Evolutionary conservation across 2,329 filamentous ascomycete genomes (phyloP).

Genomic region (Colletotrichum neosansevieriae): DNA sequence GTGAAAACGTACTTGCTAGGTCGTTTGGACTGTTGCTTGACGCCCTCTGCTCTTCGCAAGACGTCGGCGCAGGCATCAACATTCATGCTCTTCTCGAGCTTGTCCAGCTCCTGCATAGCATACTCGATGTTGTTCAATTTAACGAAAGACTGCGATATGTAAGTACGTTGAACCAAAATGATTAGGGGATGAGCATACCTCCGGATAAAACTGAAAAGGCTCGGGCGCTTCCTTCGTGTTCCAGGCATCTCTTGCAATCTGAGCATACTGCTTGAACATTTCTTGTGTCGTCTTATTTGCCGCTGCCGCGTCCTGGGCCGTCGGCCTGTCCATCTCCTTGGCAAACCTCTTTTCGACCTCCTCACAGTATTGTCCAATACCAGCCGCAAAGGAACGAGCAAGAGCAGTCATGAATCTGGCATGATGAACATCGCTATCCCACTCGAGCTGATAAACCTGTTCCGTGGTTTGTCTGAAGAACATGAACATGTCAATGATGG

Average conservation of each 20-base stretch:
- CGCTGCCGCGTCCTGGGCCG: constrained; percentile 86
- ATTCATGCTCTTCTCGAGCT: constrained; percentile 88
- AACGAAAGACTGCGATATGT: constrained; percentile 79
- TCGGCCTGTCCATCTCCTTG: constrained; percentile 92
- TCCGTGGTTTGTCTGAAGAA: constrained; percentile 94
- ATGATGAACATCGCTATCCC: constrained; percentile 93
- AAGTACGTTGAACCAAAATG: neutral
- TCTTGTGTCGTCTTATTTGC: constrained; percentile 87
- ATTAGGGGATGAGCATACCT: constrained; percentile 64
- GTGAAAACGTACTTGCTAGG: constrained; percentile 96
- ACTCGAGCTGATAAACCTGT: constrained; percentile 86
- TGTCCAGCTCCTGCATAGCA: constrained; percentile 91
- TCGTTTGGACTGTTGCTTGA: constrained; percentile 71
- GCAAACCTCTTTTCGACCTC: constrained; percentile 86
- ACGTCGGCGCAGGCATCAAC: constrained; percentile 90
- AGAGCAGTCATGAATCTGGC: constrained; percentile 97
- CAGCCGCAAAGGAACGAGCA: constrained; percentile 84
- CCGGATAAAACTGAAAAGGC: constrained; percentile 95
- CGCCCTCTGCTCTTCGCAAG: constrained; percentile 78
- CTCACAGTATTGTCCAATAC: constrained; percentile 91
- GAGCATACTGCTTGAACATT: constrained; percentile 91
- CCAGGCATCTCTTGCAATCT: constrained; percentile 94
- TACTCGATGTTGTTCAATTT: constrained; percentile 99
- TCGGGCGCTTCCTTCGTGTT: constrained; percentile 92
- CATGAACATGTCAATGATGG: constrained; percentile 91